A percentile compares a stretch with the other conserved stretches of the same genome.
Conservation (phyloP, 805 yeast species). For the Henningerozyma blattae region DNA sequence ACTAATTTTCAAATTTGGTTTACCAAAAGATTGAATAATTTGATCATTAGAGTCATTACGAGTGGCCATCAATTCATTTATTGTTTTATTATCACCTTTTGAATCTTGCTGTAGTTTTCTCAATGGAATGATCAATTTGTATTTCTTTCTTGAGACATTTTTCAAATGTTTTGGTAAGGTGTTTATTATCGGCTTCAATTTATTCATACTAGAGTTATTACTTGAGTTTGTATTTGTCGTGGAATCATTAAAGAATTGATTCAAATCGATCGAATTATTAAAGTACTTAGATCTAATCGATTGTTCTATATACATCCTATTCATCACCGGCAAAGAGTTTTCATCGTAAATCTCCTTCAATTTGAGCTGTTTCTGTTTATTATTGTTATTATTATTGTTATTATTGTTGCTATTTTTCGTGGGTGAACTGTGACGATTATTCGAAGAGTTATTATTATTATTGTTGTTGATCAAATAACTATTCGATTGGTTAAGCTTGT, state of each 20-base stretch:
- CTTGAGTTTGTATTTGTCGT: slow-evolving; percentile 1
- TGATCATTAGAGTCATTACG: background rate
- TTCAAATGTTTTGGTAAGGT: slow-evolving; percentile 3
- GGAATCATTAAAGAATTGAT: slow-evolving; percentile 2
- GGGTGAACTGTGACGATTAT: background rate
- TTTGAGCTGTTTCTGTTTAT: background rate
- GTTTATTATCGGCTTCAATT: slow-evolving; percentile 8
- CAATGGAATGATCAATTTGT: slow-evolving; percentile 7
- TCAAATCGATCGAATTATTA: slow-evolving; percentile 4
- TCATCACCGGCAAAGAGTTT: background rate
- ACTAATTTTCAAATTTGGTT: too few relatives aligned
- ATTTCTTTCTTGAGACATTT: slow-evolving; percentile 2
- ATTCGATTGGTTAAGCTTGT: background rate
- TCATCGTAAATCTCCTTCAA: background rate
- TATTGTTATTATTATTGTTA: background rate
- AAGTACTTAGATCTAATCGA: background rate
- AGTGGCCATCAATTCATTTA: background rate
- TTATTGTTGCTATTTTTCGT: background rate
- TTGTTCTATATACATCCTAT: background rate
- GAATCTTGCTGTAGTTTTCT: slow-evolving; percentile 2
- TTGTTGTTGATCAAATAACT: background rate
- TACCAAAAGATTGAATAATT: too few relatives aligned
- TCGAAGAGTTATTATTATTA: background rate
- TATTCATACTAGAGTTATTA: slow-evolving; percentile 1
- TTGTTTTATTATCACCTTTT: too few relatives aligned